Base-by-base conservation (phyloP, 345 rosid genomes). In the Citrus mangshanensis region DNA sequence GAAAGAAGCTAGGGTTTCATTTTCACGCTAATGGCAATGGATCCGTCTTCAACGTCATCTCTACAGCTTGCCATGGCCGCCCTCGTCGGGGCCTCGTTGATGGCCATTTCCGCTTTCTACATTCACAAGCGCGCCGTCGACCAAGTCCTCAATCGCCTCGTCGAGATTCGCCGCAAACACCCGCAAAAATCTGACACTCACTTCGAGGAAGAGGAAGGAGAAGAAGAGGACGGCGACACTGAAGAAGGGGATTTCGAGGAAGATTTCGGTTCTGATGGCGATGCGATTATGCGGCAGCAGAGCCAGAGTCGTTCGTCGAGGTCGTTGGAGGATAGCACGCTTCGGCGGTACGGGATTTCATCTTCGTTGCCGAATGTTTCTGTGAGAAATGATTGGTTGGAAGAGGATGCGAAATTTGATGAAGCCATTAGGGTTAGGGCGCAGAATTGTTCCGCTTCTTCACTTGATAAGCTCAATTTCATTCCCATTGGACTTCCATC, bases 41-140 rank as follows among this genome's bases (percentile, higher is more conserved):
- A 82, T 51, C 56, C 80, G 30, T 56, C 79, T 25, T 18, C 64
- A 35, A n/a, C 77, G 12, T 61, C 81, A 37, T 69, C 81, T 65
- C 27, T 80, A 22, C 92, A 89, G 9, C 81, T 89, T 1, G 89
- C 86, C 77, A 80, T 87, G 90, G 92, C 92, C 82, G 92, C 92
- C 38, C 78, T 89, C 25, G 81, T 89, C 19, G 92, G 92, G 22
- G 92, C 92, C 60, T 89, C 92, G 1, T 69, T 89, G 6, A 87
- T 89, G 90, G 92, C 90, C 63, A 72, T 89, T 55, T 89, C 90
- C 38, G 87, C 92, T 1, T 89, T 85, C 62, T 87, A 69, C 78
- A 78, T 89, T 68, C 92, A 89, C 85, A 86, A 85, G 79, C 91
- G 91, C 78, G 70, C 84, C 62, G 91, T 88, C 68, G 89, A 88